Evolutionary conservation across 768 basidiomycete species (phyloP).

Genomic region (Tulasnella calospora): DNA sequence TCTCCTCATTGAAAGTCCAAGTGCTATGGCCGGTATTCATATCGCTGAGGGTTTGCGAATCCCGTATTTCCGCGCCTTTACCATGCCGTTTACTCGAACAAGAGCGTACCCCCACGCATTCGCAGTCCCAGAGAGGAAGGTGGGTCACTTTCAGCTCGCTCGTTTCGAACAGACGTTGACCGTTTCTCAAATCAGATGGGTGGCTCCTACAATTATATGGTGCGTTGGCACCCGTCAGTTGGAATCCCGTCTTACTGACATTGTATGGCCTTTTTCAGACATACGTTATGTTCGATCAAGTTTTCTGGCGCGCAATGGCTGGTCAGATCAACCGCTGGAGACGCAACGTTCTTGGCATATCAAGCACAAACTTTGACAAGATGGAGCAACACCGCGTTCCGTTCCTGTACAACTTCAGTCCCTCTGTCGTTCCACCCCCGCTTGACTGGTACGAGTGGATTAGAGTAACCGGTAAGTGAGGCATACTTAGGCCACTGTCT

Average conservation of each 20-base stretch:
- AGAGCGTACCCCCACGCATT: slow-evolving; percentile 97
- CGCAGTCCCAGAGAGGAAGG: slow-evolving; percentile 94
- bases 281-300: slow-evolving; percentile 95
- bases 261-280: slow-evolving; percentile 45
- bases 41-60: slow-evolving; percentile 92
- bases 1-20: slow-evolving; percentile 89
- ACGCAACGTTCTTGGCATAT: slow-evolving; percentile 65
- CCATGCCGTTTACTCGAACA: slow-evolving; percentile 97
- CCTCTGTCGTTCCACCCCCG: slow-evolving; percentile 82
- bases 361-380: slow-evolving; percentile 81
- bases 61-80: slow-evolving; percentile 93
- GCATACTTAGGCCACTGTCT: slow-evolving; percentile 27
- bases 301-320: slow-evolving; percentile 93
- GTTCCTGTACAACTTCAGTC: slow-evolving; percentile 96
- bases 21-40: slow-evolving; percentile 95
- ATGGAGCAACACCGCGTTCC: slow-evolving; percentile 98
- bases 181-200: slow-evolving; percentile 60
- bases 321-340: slow-evolving; percentile 96
- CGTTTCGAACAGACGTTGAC: slow-evolving; percentile 24
- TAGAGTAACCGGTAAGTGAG: slow-evolving; percentile 65
- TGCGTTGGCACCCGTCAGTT: slow-evolving; percentile 36
- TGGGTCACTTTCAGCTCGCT: slow-evolving; percentile 34
- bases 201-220: slow-evolving; percentile 98
- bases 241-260: not conserved
- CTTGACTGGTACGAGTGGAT: slow-evolving; percentile 99